phyloP scores from a whole-genome alignment of 2,329 filamentous ascomycete species.

The Davidsoniella australis region DNA sequence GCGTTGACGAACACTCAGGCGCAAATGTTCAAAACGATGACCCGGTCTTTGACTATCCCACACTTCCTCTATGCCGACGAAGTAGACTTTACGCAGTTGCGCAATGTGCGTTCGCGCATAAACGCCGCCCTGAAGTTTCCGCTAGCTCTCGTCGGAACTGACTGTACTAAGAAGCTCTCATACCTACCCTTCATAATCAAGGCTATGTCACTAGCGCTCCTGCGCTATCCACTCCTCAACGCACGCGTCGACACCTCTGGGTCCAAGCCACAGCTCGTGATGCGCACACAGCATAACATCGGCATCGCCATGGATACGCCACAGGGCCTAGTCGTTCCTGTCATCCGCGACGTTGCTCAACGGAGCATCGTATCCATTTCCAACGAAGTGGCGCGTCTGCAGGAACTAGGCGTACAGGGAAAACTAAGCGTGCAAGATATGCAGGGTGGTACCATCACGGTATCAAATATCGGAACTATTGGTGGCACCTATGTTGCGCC shows the following conservation, averaged over 20 bases:
- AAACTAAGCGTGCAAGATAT: conserved; percentile 62
- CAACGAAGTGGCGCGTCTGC: conserved; percentile 55
- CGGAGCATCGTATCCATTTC: conserved; percentile 67
- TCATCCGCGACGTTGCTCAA: conserved; percentile 66
- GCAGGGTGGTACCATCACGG: conserved; percentile 75
- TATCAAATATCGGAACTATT: conserved; percentile 92
- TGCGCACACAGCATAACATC: conserved; percentile 80
- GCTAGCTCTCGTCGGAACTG: conserved; percentile 19
- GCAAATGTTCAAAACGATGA: conserved; percentile 98
- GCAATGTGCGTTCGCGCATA: conserved; percentile 53
- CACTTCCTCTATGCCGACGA: conserved; percentile 94
- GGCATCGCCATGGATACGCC: conserved; percentile 93
- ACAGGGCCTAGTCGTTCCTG: conserved; percentile 72
- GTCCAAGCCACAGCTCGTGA: conserved; percentile 55
- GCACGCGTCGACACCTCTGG: conserved; percentile 52
- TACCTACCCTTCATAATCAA: conserved; percentile 94
- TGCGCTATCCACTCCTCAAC: conserved; percentile 74
- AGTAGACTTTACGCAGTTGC: conserved; percentile 63
- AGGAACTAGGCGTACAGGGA: conserved; percentile 53
- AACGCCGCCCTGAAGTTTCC: conserved; percentile 40
- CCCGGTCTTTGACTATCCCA: conserved; percentile 72
- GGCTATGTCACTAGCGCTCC: conserved; percentile 71
- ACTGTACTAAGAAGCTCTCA: conserved; percentile 43
- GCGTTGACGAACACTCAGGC: conserved; percentile 63
- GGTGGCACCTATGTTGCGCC: conserved; percentile 85